These are phyloP conservation scores for Paecilomyces sp. DNA, from an alignment of 2,329 filamentous ascomycete genomes.

Conservation along the genomic window DNA sequence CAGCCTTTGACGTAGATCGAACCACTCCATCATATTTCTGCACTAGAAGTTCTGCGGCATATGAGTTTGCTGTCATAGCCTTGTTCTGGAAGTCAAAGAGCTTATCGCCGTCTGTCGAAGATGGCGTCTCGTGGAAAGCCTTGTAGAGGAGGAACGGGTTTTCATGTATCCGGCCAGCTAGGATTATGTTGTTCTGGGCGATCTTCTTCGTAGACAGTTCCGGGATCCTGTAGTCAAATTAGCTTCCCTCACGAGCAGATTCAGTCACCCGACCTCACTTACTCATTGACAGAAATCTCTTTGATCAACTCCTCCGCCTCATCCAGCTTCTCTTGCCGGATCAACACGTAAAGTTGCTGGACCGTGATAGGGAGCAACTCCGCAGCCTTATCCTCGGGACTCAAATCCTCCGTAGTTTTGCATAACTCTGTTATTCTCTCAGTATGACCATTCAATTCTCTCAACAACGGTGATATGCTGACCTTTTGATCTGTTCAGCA, in stretches of 20 bases:
- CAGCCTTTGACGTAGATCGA: constrained; percentile 45
- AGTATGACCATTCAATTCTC: constrained; percentile 3
- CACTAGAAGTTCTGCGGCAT: constrained; percentile 52
- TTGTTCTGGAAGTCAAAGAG: constrained; percentile 54
- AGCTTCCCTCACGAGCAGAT: constrained; percentile 2
- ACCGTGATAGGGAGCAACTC: constrained; percentile 55
- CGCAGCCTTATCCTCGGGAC: constrained; percentile 51
- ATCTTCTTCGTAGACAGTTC: constrained; percentile 54
- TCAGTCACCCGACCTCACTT: constrained; percentile 15
- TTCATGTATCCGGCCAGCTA: constrained; percentile 36
- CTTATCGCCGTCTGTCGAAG: constrained; percentile 43
- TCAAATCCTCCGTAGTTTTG: constrained; percentile 52
- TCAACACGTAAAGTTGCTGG: constrained; percentile 55
- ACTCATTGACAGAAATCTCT: constrained; percentile 47
- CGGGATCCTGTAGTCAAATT: constrained; percentile 37
- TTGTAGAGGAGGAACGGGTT: constrained; percentile 56
- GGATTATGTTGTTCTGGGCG: constrained; percentile 52
- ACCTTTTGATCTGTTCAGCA: constrained; percentile 54
- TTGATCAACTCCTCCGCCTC: constrained; percentile 48
- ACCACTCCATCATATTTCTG: constrained; percentile 55
- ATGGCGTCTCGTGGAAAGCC: constrained; percentile 45
- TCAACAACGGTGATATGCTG: constrained; percentile 4
- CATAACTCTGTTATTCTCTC: constrained; percentile 43
- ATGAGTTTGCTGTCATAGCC: constrained; percentile 47
- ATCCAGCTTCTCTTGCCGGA: constrained; percentile 46